Conservation (phyloP, 768 basidiomycete genomes). For the Mycena crocata region DNA sequence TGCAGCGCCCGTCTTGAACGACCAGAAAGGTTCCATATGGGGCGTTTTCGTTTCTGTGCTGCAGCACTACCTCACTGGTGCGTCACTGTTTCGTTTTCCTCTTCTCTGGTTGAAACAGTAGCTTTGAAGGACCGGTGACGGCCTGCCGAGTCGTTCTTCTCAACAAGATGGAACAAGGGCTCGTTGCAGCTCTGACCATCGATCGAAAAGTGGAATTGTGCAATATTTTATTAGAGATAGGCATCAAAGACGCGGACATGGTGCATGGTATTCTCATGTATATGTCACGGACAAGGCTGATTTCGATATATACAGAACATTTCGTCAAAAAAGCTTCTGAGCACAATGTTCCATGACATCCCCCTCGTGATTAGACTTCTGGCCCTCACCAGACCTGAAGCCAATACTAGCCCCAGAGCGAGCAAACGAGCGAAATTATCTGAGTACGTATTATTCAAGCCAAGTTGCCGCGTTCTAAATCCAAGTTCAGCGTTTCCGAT, state of each 20-base stretch:
- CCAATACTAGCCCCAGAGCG: constrained; percentile 56
- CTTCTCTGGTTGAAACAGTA: neutral
- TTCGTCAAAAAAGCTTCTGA: constrained; percentile 62
- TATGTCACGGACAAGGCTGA: neutral
- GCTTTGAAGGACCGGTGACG: constrained; percentile 51
- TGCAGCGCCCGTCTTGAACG: constrained; percentile 57
- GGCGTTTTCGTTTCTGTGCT: constrained; percentile 57
- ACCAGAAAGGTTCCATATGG: constrained; percentile 60
- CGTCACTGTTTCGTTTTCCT: constrained; percentile 24
- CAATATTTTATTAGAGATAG: constrained; percentile 65
- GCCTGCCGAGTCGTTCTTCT: constrained; percentile 55
- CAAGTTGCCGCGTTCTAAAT: neutral
- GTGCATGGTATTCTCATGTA: constrained; percentile 53
- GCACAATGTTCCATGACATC: constrained; percentile 60
- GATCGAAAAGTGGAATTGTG: constrained; percentile 69
- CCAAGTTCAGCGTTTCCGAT: constrained; percentile 43
- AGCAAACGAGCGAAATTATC: constrained; percentile 75
- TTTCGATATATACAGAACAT: constrained; percentile 50
- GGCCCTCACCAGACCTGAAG: constrained; percentile 57
- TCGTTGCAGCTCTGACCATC: constrained; percentile 65
- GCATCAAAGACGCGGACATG: constrained; percentile 56
- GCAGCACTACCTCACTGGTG: constrained; percentile 62
- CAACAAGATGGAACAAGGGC: constrained; percentile 60
- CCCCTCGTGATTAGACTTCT: constrained; percentile 66
- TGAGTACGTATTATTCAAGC: constrained; percentile 53